Evolutionary conservation across 1,284 basidiomycete genomes (phyloP).

Genomic region (Leccinum solheimii): DNA sequence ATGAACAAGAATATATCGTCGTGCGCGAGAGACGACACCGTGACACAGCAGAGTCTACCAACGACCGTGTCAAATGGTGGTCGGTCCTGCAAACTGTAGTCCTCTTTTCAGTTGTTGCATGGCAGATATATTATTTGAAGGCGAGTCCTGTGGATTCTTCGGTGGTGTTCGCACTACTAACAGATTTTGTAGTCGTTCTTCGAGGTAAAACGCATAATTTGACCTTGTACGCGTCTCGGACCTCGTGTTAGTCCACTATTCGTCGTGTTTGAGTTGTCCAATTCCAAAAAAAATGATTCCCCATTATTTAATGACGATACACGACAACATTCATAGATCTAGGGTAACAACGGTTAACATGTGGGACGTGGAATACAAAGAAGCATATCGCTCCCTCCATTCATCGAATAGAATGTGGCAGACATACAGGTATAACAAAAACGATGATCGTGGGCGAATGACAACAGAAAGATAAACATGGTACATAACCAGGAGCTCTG

Average conservation of each 20-base stretch:
- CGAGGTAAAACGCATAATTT: conserved; percentile 93
- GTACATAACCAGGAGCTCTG: conserved; percentile 24
- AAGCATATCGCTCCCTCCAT: conserved; percentile 9
- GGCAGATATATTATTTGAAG: conserved; percentile 99
- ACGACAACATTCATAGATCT: conserved; percentile 29
- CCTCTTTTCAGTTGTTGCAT: conserved; percentile 87
- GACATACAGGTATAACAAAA: conserved; percentile 24
- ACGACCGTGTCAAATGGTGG: conserved; percentile 99
- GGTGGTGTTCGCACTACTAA: conserved; percentile 10
- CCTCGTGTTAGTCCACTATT: conserved; percentile 2
- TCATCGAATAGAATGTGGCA: conserved; percentile 12
- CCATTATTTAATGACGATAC: conserved; percentile 23
- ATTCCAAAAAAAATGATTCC: conserved; percentile 5
- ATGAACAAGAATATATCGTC: conserved; percentile 98
- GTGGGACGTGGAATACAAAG: conserved; percentile 10
- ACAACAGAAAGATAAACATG: conserved; percentile 11
- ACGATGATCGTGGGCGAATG: conserved; percentile 14
- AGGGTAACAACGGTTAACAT: conserved; percentile 30
- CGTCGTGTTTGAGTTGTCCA: neutral
- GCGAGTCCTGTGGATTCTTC: conserved; percentile 42
- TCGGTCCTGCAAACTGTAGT: conserved; percentile 89
- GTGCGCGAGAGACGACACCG: conserved; percentile 92
- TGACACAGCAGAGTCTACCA: conserved; percentile 94
- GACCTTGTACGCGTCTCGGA: conserved; percentile 24
- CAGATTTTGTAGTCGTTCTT: conserved; percentile 71